Percentiles rank a stretch among this genome's conserved stretches.
These are phyloP conservation scores for Eucalyptus erythrocorys DNA, from an alignment of 345 rosid species.

Conservation along the genomic window DNA sequence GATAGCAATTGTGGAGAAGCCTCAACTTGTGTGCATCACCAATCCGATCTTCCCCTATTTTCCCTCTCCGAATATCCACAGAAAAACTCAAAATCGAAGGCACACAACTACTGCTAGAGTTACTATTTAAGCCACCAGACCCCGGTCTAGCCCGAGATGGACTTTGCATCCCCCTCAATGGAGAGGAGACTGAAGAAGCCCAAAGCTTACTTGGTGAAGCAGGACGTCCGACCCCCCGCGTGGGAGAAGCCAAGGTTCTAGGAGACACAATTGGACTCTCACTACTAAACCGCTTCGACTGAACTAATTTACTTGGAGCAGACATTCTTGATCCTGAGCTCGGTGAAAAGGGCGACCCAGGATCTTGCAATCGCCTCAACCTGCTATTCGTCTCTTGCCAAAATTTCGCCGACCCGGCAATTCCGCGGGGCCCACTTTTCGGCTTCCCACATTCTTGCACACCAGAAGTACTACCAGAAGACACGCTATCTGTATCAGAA, in stretches of 20 bases:
- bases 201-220: conserved; percentile 80
- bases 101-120: conserved; percentile 17
- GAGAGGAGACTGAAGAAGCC: conserved; percentile 39
- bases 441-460: conserved; percentile 36
- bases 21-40: conserved; percentile 73
- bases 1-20: conserved; percentile 67
- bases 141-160: conserved; percentile 54
- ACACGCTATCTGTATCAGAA: conserved; percentile 74
- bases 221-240: conserved; percentile 43
- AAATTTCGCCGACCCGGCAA: conserved; percentile 55
- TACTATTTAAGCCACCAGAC: conserved; percentile 19
- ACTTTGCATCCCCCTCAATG: conserved; percentile 54
- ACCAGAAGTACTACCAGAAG: conserved; percentile 69
- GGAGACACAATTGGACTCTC: conserved; percentile 54
- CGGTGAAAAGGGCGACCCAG: conserved; percentile 55
- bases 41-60: conserved; percentile 65
- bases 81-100: conserved; percentile 88
- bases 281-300: conserved; percentile 44
- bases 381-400: conserved; percentile 95
- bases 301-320: conserved; percentile 37
- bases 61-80: conserved; percentile 80
- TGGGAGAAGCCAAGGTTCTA: conserved; percentile 52
- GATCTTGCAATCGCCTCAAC: conserved; percentile 85
- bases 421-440: conserved; percentile 35
- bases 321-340: conserved; percentile 49